Evolutionary conservation across 2,329 filamentous ascomycete genomes (phyloP).

Genomic region (Onygenales sp.): DNA sequence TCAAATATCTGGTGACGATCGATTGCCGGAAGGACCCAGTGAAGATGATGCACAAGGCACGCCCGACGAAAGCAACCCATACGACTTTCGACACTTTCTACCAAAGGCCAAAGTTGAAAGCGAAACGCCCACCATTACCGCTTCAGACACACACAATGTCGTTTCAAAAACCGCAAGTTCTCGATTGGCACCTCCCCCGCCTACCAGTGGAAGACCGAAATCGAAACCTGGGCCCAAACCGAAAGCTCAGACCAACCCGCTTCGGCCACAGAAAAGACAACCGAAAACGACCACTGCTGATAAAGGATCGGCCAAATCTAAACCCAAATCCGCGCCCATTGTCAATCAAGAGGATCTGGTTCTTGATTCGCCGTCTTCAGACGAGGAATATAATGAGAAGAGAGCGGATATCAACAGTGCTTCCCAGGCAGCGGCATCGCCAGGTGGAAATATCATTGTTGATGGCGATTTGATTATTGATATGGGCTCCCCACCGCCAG

Average conservation of each 20-base stretch:
- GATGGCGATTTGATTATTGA: conserved; percentile 40
- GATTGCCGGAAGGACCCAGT: conserved; percentile 18
- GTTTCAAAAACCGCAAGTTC: conserved; percentile 27
- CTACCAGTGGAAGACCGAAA: conserved; percentile 18
- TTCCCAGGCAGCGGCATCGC: conserved; percentile 22
- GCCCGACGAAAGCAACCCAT: conserved; percentile 38
- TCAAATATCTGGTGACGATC: conserved; percentile 24
- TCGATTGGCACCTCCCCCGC: conserved; percentile 18
- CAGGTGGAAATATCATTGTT: conserved; percentile 35
- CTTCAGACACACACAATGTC: conserved; percentile 25
- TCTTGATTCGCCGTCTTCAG: conserved; percentile 21
- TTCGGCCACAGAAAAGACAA: conserved; percentile 20
- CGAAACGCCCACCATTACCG: conserved; percentile 21
- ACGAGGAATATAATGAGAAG: conserved; percentile 17
- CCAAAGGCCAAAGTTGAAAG: conserved; percentile 27
- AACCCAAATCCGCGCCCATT: conserved; percentile 14
- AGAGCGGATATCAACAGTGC: conserved; percentile 19
- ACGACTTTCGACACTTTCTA: conserved; percentile 41
- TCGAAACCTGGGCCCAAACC: conserved; percentile 13
- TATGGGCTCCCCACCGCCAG: conserved; percentile 37
- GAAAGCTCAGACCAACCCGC: conserved; percentile 23
- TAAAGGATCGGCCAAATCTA: conserved; percentile 15
- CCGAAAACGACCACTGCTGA: conserved; percentile 16
- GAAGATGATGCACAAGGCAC: conserved; percentile 30
- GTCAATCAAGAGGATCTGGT: conserved; percentile 18